Base-by-base conservation (phyloP, 768 basidiomycete species). In the Suillus brevipes region DNA sequence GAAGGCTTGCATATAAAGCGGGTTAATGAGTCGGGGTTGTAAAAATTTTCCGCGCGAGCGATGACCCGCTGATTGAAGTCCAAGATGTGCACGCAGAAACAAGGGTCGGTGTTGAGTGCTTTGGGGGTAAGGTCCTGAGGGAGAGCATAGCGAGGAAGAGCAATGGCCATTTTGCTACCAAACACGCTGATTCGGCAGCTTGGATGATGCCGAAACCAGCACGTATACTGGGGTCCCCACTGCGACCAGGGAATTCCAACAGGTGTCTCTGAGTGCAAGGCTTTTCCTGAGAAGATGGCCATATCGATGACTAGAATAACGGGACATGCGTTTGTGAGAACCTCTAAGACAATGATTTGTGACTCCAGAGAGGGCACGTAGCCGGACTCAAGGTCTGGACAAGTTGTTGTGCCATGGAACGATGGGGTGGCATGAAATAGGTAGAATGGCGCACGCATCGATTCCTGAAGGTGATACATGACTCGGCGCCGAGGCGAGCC, bases 161-260 rank as follows among this genome's bases (percentile, higher is more conserved):
- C 57, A 58, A 18, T 40, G 8, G 38, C 57, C 2, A 58, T 40
- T 40, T 58, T 40, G 38, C 25, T 58, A 38, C 57, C 38, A 25
- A 28, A 58, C 6, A 58, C 38, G 4, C 57, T 40, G 16, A 58
- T 25, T 40, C 6, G 16, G 38, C 1, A 6, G 18, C 25, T 28
- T 40, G 38, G 3, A 25, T 40, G 25, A 28, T 58, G 57, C 25
- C 3, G 37, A 12, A 58, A 58, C 16, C 1, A 40, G 57, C 38
- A 58, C 38, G 57, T 58, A 58, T 40, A 28, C 57, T 58, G 23
- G 38, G 23, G 38, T 40, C 57, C 38, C 37, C 57, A 58, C 4
- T 58, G 23, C 37, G 25, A 40, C 57, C 57, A 40, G 23, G 57
- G 57, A 38, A 58, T 16, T 8, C 25, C 57, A 34, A 13, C 20